A percentile compares a stretch with the other conserved stretches of the same genome.
Conservation (phyloP, 768 basidiomycete species). For the Podaxis carcinomalis region DNA sequence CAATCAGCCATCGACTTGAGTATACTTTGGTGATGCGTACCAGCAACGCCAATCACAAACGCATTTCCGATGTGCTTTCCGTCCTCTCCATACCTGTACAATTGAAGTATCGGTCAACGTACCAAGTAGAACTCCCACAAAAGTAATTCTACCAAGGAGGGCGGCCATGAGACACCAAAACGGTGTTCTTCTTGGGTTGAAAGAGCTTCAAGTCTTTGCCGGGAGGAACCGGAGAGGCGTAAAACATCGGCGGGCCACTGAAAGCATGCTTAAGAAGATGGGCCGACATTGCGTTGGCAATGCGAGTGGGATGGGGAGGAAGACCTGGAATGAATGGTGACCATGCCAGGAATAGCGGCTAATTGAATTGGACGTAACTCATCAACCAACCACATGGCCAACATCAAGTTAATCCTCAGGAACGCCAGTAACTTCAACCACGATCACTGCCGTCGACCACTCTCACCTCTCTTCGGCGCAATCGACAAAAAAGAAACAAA, state of each 20-base stretch:
- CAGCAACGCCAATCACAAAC: conserved; percentile 82
- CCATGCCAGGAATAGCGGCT: not conserved
- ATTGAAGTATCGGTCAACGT: conserved; percentile 2
- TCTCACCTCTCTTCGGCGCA: not conserved
- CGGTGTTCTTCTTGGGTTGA: conserved; percentile 63
- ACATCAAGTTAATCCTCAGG: not conserved
- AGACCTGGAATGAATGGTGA: not conserved
- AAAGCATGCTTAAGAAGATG: conserved; percentile 7
- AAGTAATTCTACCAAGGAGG: conserved; percentile 64
- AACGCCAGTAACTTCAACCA: not conserved
- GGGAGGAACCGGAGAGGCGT: conserved; percentile 7
- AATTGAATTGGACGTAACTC: not conserved
- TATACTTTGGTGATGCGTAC: conserved; percentile 30
- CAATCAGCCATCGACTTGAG: not conserved
- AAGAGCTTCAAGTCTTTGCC: conserved; percentile 17
- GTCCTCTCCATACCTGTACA: conserved; percentile 70
- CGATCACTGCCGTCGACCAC: too few relatives aligned
- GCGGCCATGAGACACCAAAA: conserved; percentile 80
- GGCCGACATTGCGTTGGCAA: not conserved
- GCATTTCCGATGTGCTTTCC: conserved; percentile 68
- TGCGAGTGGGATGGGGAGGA: not conserved
- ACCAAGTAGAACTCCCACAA: conserved; percentile 8
- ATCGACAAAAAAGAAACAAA: not conserved
- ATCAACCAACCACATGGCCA: conserved; percentile 1
- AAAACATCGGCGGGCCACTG: not conserved